Percentiles rank a stretch among this genome's conserved stretches.
phyloP scores from a whole-genome alignment of 2,329 filamentous ascomycete genomes.

The Diatrype stigma region DNA sequence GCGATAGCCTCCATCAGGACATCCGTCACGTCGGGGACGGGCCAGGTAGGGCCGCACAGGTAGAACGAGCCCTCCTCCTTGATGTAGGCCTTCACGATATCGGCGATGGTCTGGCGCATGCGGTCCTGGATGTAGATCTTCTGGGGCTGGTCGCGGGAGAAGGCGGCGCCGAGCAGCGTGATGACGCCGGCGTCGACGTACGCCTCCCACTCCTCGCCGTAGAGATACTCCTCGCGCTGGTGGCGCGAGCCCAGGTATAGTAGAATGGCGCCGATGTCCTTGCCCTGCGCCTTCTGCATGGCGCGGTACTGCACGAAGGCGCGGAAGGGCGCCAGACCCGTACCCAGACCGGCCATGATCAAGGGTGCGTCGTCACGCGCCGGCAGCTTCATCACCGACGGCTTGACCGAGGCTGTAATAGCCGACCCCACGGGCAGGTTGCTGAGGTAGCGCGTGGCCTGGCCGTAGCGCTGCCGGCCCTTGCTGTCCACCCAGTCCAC shows the following conservation, averaged over 20 bases:
- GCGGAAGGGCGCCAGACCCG: conserved; percentile 96
- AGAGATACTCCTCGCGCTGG: conserved; percentile 97
- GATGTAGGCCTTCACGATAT: conserved; percentile 84
- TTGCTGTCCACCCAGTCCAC: conserved; percentile 90
- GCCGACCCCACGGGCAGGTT: conserved; percentile 68
- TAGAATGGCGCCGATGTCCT: conserved; percentile 88
- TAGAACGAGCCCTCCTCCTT: conserved; percentile 90
- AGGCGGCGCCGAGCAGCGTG: conserved; percentile 87
- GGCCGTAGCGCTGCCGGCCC: conserved; percentile 85
- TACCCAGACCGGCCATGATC: conserved; percentile 99
- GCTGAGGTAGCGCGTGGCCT: conserved; percentile 88
- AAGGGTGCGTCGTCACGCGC: conserved; percentile 81
- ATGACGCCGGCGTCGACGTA: conserved; percentile 95
- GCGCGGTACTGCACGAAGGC: conserved; percentile 98
- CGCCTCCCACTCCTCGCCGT: conserved; percentile 98
- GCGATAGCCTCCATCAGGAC: conserved; percentile 92
- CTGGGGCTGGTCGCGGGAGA: conserved; percentile 92
- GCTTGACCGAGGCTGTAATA: conserved; percentile 92
- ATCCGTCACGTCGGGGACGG: conserved; percentile 91
- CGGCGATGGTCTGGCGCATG: conserved; percentile 81
- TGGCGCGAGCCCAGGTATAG: conserved; percentile 96
- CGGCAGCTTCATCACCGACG: conserved; percentile 98
- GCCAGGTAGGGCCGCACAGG: conserved; percentile 96
- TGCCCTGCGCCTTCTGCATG: conserved; percentile 95
- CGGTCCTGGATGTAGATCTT: conserved; percentile 99